These are phyloP conservation scores for Eremomyces bilateralis DNA, from an alignment of 495 filamentous ascomycete species.

Conservation along the genomic window DNA sequence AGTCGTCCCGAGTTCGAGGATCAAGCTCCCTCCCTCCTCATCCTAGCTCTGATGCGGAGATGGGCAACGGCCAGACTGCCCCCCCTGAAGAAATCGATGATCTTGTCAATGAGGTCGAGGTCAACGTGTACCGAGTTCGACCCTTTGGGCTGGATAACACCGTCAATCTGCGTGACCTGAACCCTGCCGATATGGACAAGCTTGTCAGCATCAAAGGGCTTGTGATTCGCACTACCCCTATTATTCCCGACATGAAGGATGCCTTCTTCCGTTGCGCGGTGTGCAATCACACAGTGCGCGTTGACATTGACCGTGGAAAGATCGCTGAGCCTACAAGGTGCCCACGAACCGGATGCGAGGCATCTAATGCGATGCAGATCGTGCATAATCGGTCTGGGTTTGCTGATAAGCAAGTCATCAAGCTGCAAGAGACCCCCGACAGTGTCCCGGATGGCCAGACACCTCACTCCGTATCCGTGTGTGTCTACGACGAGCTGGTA, in stretches of 20 bases:
- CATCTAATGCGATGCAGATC: slow-evolving; percentile 91
- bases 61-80: slow-evolving; percentile 17
- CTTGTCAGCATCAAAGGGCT: slow-evolving; percentile 89
- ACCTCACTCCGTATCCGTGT: slow-evolving; percentile 93
- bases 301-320: slow-evolving; percentile 83
- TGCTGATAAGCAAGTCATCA: slow-evolving; percentile 95
- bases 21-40: slow-evolving; percentile 52
- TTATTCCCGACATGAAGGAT: slow-evolving; percentile 96
- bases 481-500: slow-evolving; percentile 89
- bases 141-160: slow-evolving; percentile 74
- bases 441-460: slow-evolving; percentile 86
- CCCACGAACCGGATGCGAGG: slow-evolving; percentile 61
- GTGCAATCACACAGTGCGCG: slow-evolving; percentile 75
- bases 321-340: slow-evolving; percentile 89
- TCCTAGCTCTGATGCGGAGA: slow-evolving; percentile 46
- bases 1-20: slow-evolving; percentile 15
- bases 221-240: slow-evolving; percentile 84
- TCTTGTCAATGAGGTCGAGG: slow-evolving; percentile 38
- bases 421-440: slow-evolving; percentile 94
- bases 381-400: slow-evolving; percentile 91
- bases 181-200: slow-evolving; percentile 74
- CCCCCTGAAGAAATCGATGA: slow-evolving; percentile 29
- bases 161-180: slow-evolving; percentile 86
- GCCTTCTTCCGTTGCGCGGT: slow-evolving; percentile 84
- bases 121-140: slow-evolving; percentile 61